Evolutionary conservation across 2,329 filamentous ascomycete genomes (phyloP).

Genomic region (Alternaria triticina): DNA sequence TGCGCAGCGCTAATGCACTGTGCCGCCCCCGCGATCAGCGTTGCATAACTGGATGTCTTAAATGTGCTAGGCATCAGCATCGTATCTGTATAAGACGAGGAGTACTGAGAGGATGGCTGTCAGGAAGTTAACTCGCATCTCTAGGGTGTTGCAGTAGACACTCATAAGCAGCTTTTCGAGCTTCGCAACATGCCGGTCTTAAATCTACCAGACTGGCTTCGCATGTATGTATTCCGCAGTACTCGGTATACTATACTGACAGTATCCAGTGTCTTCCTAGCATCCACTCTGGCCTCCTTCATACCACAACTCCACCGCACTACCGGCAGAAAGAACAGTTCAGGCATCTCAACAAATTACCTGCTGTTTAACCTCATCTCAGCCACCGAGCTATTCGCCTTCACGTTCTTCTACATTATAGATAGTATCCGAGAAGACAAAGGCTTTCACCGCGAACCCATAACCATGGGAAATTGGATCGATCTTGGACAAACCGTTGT

Average conservation of each 20-base stretch:
- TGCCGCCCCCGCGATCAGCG: not conserved
- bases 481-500: not conserved
- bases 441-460: not conserved
- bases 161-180: not conserved
- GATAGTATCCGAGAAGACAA: not conserved
- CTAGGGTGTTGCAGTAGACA: not conserved
- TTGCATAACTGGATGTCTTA: not conserved
- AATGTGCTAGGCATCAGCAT: not conserved
- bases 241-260: not conserved
- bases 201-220: not conserved
- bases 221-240: not conserved
- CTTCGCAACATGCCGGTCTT: not conserved
- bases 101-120: not conserved
- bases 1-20: not conserved
- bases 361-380: not conserved
- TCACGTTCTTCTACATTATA: not conserved
- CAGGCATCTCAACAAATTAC: not conserved
- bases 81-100: not conserved
- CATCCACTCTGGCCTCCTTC: fast-evolving
- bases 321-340: not conserved
- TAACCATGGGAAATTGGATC: not conserved
- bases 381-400: not conserved
- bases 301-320: not conserved
- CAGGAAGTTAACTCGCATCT: too few relatives aligned
- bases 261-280: not conserved